phyloP scores from a whole-genome alignment of 1,284 basidiomycete genomes.

The Sanghuangporus baumii region DNA sequence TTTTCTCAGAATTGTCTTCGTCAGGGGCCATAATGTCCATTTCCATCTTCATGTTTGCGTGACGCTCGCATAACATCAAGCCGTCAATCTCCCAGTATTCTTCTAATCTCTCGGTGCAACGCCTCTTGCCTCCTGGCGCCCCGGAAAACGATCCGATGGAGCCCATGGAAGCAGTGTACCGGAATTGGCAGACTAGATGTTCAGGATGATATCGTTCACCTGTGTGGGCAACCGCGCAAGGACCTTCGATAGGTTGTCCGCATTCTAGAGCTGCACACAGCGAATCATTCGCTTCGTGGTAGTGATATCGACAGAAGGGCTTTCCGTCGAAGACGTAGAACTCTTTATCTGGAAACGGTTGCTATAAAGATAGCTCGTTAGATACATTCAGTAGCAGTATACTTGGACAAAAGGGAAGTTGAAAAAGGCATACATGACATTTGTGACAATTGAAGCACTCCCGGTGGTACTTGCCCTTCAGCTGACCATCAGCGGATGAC shows the following conservation, averaged over 20 bases:
- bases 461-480: conserved; percentile 89
- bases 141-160: background rate
- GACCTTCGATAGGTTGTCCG: conserved; percentile 84
- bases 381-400: conserved; percentile 8
- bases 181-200: conserved; percentile 67
- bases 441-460: conserved; percentile 83
- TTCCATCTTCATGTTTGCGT: conserved; percentile 38
- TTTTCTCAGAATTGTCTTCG: conserved; percentile 1
- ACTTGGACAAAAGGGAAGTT: background rate
- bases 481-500: conserved; percentile 84
- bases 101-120: conserved; percentile 52
- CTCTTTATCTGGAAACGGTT: conserved; percentile 82
- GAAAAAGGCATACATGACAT: conserved; percentile 54
- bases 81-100: conserved; percentile 88
- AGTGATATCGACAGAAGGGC: conserved; percentile 85
- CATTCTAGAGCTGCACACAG: conserved; percentile 75
- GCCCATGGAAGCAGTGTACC: background rate
- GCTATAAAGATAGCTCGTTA: conserved; percentile 33
- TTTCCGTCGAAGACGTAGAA: conserved; percentile 87
- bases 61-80: conserved; percentile 75
- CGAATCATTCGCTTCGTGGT: conserved; percentile 84
- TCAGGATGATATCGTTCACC: conserved; percentile 81
- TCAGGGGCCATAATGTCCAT: conserved; percentile 14
- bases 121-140: background rate
- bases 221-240: conserved; percentile 77